Percentiles rank a stretch among this genome's conserved stretches.
Evolutionary conservation across 768 basidiomycete genomes (phyloP).

Genomic region (Russula sp.): DNA sequence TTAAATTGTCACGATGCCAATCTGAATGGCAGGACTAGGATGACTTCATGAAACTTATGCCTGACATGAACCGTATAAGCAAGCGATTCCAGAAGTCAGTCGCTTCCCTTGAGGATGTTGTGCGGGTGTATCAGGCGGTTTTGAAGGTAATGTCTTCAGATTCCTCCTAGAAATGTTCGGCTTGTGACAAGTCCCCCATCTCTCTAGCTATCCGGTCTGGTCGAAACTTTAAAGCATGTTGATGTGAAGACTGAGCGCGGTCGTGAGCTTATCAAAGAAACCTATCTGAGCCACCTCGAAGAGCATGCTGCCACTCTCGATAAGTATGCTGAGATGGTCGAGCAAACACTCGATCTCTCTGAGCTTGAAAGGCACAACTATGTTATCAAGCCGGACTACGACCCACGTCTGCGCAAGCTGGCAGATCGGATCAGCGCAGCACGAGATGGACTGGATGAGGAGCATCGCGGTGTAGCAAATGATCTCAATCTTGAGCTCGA

Average conservation of each 20-base stretch:
- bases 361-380: constrained; percentile 81
- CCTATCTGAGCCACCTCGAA: constrained; percentile 54
- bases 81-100: constrained; percentile 84
- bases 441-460: constrained; percentile 74
- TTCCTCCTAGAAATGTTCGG: neutral
- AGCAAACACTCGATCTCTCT: constrained; percentile 87
- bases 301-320: constrained; percentile 52
- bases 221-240: constrained; percentile 51
- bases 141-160: constrained; percentile 46
- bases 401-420: constrained; percentile 61
- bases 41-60: constrained; percentile 83
- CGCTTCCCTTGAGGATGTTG: constrained; percentile 89
- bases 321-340: constrained; percentile 90
- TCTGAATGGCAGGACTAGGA: constrained; percentile 41
- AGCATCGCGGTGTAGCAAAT: constrained; percentile 61
- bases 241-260: constrained; percentile 40
- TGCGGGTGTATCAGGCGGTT: constrained; percentile 91
- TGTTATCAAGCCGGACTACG: constrained; percentile 89
- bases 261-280: constrained; percentile 53
- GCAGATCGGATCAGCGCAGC: constrained; percentile 59
- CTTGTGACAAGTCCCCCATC: neutral
- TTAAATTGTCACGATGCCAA: neutral
- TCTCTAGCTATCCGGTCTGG: constrained; percentile 64
- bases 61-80: constrained; percentile 85
- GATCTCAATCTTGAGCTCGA: constrained; percentile 79